Evolutionary conservation across 495 filamentous ascomycete genomes (phyloP).

Genomic region (Haplographium delicatum): DNA sequence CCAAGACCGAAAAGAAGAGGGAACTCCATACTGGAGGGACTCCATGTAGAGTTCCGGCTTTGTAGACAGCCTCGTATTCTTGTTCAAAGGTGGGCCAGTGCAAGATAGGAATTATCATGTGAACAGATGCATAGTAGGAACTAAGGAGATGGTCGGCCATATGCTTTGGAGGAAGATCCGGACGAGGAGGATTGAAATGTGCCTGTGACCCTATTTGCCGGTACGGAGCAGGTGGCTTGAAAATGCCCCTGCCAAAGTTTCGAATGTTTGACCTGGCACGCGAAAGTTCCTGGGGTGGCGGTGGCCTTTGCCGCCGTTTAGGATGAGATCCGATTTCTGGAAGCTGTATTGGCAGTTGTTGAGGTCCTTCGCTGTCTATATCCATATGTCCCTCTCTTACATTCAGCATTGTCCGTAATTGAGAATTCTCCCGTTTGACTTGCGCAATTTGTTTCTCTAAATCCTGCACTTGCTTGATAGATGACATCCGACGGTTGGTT

Average conservation of each 20-base stretch:
- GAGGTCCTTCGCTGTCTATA: slow-evolving; percentile 50
- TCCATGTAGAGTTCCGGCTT: slow-evolving; percentile 53
- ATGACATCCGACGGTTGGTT: slow-evolving; percentile 97
- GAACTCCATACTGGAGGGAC: slow-evolving; percentile 73
- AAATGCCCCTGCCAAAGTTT: slow-evolving; percentile 68
- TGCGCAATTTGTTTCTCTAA: slow-evolving; percentile 83
- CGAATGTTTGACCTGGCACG: slow-evolving; percentile 68
- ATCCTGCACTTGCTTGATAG: slow-evolving; percentile 98
- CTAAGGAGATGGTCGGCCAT: slow-evolving; percentile 70
- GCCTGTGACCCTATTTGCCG: slow-evolving; percentile 49
- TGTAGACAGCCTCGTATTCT: slow-evolving; percentile 75
- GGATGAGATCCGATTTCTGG: slow-evolving; percentile 66
- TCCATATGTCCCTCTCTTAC: slow-evolving; percentile 51
- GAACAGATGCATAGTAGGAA: slow-evolving; percentile 70
- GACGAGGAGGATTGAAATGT: slow-evolving; percentile 48
- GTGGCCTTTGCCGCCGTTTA: slow-evolving; percentile 52
- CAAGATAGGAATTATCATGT: slow-evolving; percentile 75
- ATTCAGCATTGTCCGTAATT: slow-evolving; percentile 56
- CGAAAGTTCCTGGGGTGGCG: slow-evolving; percentile 61
- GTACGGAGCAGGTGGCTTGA: slow-evolving; percentile 74
- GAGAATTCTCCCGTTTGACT: slow-evolving; percentile 67
- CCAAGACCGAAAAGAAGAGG: slow-evolving; percentile 78
- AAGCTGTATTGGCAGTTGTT: slow-evolving; percentile 57
- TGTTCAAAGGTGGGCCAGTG: slow-evolving; percentile 83
- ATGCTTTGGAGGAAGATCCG: slow-evolving; percentile 64